phyloP scores from a whole-genome alignment of 306 rosid genomes.

The Glycine latifolia region DNA sequence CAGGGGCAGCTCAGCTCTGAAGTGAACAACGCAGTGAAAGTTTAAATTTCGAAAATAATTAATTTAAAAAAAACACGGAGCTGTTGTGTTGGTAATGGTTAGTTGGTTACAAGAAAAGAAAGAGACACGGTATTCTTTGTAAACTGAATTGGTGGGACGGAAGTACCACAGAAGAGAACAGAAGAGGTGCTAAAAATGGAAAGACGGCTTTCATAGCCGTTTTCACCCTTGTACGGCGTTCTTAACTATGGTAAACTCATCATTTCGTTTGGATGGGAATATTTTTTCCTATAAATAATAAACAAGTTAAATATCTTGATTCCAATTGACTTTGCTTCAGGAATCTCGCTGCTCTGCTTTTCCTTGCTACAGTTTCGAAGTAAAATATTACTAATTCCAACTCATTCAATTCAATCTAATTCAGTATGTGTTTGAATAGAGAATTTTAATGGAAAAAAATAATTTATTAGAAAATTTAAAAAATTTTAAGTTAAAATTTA shows the following conservation, averaged over 20 bases:
- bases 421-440: too few species aligned
- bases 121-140: too few species aligned
- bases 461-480: too few species aligned
- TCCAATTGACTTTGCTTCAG: not conserved
- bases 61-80: too few species aligned
- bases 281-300: not conserved
- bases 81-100: too few species aligned
- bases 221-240: slow-evolving; percentile 27
- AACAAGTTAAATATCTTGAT: not conserved
- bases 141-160: not conserved
- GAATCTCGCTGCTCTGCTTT: not conserved
- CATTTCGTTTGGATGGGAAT: not conserved
- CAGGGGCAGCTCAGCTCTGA: not conserved
- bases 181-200: slow-evolving; percentile 16
- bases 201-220: slow-evolving; percentile 44
- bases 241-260: slow-evolving; percentile 12
- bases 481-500: too few species aligned
- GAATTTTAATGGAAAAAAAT: too few species aligned
- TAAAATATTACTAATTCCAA: too few species aligned
- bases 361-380: too few species aligned
- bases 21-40: slow-evolving; percentile 4
- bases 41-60: not conserved
- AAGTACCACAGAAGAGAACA: not conserved
- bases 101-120: too few species aligned
- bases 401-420: too few species aligned